Conservation (phyloP, 495 filamentous ascomycete genomes). For the Achaetomiella virescens region DNA sequence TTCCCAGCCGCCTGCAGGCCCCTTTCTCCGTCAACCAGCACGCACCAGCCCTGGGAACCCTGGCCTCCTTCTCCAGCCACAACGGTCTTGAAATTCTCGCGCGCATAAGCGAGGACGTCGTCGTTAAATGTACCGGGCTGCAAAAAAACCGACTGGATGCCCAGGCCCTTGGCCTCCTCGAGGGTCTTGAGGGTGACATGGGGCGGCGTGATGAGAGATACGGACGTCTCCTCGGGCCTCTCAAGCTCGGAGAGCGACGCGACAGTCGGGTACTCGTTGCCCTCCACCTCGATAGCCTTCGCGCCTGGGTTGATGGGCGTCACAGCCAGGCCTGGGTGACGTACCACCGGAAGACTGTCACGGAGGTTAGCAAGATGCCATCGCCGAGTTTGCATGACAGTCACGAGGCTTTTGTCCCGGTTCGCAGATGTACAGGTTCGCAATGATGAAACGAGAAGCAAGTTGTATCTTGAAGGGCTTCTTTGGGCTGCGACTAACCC, state of each 20-base stretch:
- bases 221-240: constrained; percentile 61
- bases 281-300: constrained; percentile 47
- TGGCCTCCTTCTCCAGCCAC: constrained; percentile 62
- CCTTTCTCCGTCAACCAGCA: constrained; percentile 80
- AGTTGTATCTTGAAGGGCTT: too few relatives aligned
- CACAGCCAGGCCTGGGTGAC: constrained; percentile 65
- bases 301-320: constrained; percentile 76
- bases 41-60: constrained; percentile 80
- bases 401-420: too few relatives aligned
- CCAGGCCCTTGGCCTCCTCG: constrained; percentile 70
- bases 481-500: constrained; percentile 42
- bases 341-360: constrained; percentile 83
- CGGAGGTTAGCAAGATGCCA: constrained; percentile 17
- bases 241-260: constrained; percentile 58
- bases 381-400: too few relatives aligned
- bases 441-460: too few relatives aligned
- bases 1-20: constrained; percentile 56
- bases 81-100: constrained; percentile 56
- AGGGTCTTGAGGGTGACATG: constrained; percentile 63
- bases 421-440: too few relatives aligned
- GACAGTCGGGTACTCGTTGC: constrained; percentile 54
- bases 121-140: constrained; percentile 86
- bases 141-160: constrained; percentile 78
- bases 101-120: constrained; percentile 62
- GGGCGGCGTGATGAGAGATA: constrained; percentile 84